These are phyloP conservation scores for Cutaneotrichosporon cavernicola DNA, from an alignment of 1,284 basidiomycete genomes.

Conservation along the genomic window DNA sequence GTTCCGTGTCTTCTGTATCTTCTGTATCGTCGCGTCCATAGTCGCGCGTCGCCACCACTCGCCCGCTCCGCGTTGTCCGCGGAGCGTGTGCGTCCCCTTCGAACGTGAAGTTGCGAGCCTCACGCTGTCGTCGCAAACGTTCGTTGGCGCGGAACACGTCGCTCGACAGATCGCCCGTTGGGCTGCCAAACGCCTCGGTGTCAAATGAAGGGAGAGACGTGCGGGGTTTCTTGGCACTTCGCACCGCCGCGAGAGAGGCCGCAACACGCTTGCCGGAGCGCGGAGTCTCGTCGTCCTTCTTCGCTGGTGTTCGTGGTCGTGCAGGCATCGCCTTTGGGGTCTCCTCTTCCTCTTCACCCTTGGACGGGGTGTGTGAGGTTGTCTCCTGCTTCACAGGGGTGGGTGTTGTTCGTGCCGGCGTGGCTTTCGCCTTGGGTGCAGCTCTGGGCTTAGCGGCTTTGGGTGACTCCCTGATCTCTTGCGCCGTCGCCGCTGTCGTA, in stretches of 20 bases:
- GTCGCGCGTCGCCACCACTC: slow-evolving; percentile 28
- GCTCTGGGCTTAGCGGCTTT: background rate
- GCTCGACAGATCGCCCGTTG: slow-evolving; percentile 23
- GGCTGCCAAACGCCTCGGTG: slow-evolving; percentile 23
- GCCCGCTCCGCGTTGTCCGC: slow-evolving; percentile 45
- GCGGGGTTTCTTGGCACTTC: slow-evolving; percentile 6
- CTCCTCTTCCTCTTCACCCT: no score
- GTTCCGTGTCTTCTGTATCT: slow-evolving; percentile 10
- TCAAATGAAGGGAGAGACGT: slow-evolving; percentile 21
- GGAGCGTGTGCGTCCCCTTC: slow-evolving; percentile 48
- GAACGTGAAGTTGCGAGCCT: slow-evolving; percentile 51
- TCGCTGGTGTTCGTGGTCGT: background rate
- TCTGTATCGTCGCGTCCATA: slow-evolving; percentile 33
- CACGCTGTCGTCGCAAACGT: slow-evolving; percentile 38
- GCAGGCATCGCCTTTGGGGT: no score
- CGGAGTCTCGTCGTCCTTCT: background rate
- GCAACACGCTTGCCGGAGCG: slow-evolving; percentile 16
- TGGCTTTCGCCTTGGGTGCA: slow-evolving; percentile 1
- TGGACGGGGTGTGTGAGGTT: background rate
- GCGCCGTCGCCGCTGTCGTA: slow-evolving; percentile 1
- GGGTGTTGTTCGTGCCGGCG: background rate
- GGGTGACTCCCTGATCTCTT: background rate
- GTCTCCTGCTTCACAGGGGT: background rate
- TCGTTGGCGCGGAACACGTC: slow-evolving; percentile 50
- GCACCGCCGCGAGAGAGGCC: slow-evolving; percentile 11